Percentiles rank a stretch among this genome's conserved stretches.
phyloP scores from a whole-genome alignment of 202 grass and related monocot species.

The Schoenoplectus triqueter region DNA sequence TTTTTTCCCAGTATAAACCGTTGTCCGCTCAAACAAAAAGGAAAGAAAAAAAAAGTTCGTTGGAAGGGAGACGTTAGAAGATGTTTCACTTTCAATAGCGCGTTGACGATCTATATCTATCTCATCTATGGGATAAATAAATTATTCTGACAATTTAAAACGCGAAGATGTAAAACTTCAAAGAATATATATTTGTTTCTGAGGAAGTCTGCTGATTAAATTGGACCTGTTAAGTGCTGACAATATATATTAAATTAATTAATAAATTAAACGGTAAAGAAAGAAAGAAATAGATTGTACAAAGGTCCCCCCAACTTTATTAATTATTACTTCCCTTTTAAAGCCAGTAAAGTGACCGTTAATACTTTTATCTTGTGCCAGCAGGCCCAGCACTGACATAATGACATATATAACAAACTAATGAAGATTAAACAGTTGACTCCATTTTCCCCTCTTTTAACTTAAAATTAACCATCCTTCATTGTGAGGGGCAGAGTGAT shows the following conservation, averaged over 20 bases:
- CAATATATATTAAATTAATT: background rate
- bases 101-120: no score
- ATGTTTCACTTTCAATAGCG: no score
- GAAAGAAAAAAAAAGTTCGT: background rate
- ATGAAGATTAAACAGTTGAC: conserved; percentile 18
- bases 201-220: background rate
- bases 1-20: background rate
- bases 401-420: background rate
- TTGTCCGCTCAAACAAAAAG: background rate
- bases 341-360: conserved; percentile 29
- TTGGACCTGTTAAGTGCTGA: background rate
- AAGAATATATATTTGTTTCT: background rate
- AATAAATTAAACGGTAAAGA: conserved; percentile 22
- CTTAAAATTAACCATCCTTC: background rate
- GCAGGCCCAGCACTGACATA: conserved; percentile 2
- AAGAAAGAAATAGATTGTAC: background rate
- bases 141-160: background rate
- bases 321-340: conserved; percentile 20
- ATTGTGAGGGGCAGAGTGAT: no score
- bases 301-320: conserved; percentile 1
- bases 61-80: background rate
- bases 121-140: no score
- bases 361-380: conserved; percentile 1
- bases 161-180: background rate
- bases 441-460: background rate